Evolutionary conservation across 306 rosid genomes (phyloP), one percentile per base, ranked within the genome.

Genomic region (Styphnolobium japonicum): DNA sequence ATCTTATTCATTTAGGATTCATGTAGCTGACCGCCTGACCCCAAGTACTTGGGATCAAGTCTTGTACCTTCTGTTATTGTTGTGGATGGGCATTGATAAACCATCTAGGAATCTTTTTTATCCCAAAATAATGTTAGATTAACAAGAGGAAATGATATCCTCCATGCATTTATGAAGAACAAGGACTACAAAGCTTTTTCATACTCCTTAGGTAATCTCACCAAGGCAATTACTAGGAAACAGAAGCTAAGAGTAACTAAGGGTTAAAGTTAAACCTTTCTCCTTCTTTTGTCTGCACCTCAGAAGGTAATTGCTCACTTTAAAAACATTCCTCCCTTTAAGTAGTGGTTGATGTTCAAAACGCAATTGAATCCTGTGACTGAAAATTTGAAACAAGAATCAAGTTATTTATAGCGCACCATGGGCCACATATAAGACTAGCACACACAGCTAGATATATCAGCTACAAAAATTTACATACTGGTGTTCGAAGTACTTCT

Each of bases 211-310:
- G n/a, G n/a, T n/a, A n/a, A n/a, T n/a, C n/a, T 29, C 29, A n/a
- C 27, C 10, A 18, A 31, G 4, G 75, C 62, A 60, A 39, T 40
- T 40, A 23, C 12, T 15, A 39, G 18, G 25, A 60, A 56, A 27
- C 36, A 52, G 5, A 23, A 10, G n/a, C n/a, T 25, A 51, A 22
- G 15, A 23, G 10, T 18, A 72, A 52, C 27, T 4, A 40, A 42
- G 36, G 12, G 4, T 15, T 27, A 4, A n/a, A n/a, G n/a, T n/a
- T n/a, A n/a, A 5, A 89, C 97, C 96, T 90, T 81, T 84, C 74
- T 40, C 71, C 87, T 49, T 82, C 7, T 15, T 61, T 57, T 60
- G 71, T 52, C 87, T 81, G 67, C 48, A 2, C 46, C 76, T 67
- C 37, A 60, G 76, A 67, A 85, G 88, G 84, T 53, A 70, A 55